Percentiles rank a stretch among this genome's conserved stretches.
phyloP scores from a whole-genome alignment of 306 rosid species.

The Quillaja saponaria region DNA sequence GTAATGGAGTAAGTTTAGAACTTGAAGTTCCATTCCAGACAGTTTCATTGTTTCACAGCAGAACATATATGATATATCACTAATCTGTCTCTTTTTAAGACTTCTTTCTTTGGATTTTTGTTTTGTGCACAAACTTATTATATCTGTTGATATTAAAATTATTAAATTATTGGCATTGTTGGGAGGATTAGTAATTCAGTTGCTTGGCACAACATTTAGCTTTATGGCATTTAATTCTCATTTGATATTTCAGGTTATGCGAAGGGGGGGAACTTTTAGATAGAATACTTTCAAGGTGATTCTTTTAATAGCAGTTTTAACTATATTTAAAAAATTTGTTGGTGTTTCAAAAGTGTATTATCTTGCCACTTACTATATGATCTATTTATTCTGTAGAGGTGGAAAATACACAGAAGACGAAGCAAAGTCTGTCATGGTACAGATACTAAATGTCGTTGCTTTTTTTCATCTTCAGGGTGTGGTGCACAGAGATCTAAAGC shows the following conservation, averaged over 20 bases:
- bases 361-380: constrained; percentile 25
- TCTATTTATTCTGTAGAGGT: constrained; percentile 59
- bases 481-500: constrained; percentile 99
- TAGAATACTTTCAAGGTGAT: constrained; percentile 91
- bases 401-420: constrained; percentile 98
- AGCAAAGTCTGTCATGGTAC: constrained; percentile 93
- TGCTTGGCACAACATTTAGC: constrained; percentile 1
- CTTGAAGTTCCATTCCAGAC: constrained; percentile 23
- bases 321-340: background rate
- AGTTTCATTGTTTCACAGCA: background rate
- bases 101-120: background rate
- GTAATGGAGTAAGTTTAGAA: constrained; percentile 91
- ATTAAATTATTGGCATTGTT: too few species aligned
- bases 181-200: too few species aligned
- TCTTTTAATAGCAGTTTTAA: constrained; percentile 14
- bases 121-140: background rate
- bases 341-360: constrained; percentile 18
- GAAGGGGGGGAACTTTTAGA: constrained; percentile 99
- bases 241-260: constrained; percentile 77
- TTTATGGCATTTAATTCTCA: background rate
- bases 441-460: constrained; percentile 88
- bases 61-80: too few species aligned
- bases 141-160: background rate
- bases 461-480: constrained; percentile 99
- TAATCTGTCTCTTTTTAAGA: too few species aligned